Evolutionary conservation across 768 basidiomycete genomes (phyloP), one percentile per base, ranked within the genome.

Genomic region (Podaxis rugospora): DNA sequence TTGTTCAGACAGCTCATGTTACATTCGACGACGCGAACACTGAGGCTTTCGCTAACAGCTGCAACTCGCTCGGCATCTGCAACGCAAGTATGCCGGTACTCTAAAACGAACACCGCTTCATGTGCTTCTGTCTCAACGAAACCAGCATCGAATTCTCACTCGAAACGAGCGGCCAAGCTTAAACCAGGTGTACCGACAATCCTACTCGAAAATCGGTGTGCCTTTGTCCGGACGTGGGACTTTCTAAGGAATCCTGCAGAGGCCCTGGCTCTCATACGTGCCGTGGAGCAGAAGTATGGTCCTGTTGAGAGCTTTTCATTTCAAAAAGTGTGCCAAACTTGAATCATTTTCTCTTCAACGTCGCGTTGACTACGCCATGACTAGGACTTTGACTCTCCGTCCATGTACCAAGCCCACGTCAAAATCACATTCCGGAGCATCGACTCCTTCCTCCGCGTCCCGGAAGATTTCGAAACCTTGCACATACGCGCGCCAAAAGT

Each of bases 251-350:
- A 79, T 36, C 79, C 85, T 65, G 70, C 75, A 4, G 82, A 88
- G 23, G 81, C 79, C 4, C 75, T 80, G 6, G 74, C 80, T 50
- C 74, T 85, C 50, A 67, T 88, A 57, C 79, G 82, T 50, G 80
- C 77, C 6, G 65, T 88, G 28, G 87, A 89, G 71, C 76, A 76
- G 16, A 79, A 76, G 57, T 84, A 80, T 68, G 84, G 84, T 13
- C 70, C 74, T 7, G 66, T 86, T 36, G 68, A 74, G 27, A 80
- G 82, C 55, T 81, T 74, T 51, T 69, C 71, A 47, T 72, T 80
- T 42, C 62, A 69, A 35, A 75, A 76, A 71, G 83, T 83, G 65
- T 21, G 74, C 70, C 35, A 23, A 36, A 13, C n/a, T 46, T 16
- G 5, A 49, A 49, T 58, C 58, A 51, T 21, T 16, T 23, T 21